Evolutionary conservation across 768 basidiomycete genomes (phyloP), one percentile per base, ranked within the genome.

Genomic region (Mycena galopus): DNA sequence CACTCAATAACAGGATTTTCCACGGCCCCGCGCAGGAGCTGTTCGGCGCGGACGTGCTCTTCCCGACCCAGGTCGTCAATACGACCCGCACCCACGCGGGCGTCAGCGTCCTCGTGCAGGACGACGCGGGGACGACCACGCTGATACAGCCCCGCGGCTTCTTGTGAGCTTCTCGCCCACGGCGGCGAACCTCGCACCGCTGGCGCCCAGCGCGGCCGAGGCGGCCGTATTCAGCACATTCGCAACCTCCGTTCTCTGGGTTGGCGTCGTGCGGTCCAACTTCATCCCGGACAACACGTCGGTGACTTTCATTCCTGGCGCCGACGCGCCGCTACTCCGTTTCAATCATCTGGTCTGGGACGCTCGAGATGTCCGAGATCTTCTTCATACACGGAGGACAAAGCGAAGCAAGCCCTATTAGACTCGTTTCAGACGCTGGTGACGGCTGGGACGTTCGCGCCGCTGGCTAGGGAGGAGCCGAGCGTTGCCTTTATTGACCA

Each of bases 11-110:
- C 51, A 53, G 51, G 25, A 53, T 53, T 12, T 25, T 53, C 25
- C 27, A 53, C 51, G 51, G 51, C 51, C 51, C 25, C 51, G 51
- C 51, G 51, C 51, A 53, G 51, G 51, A 53, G 51, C n/a, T 55
- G n/a, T 29, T 55, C 53, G 53, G 53, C 53, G 53, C 27, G 17
- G 53, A 55, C 53, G 53, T 55, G 29, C 53, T 1, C 53, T 55
- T 55, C 53, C 30, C 53, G 53, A 55, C 27, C 53, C 53, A 55
- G 29, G 53, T 55, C n/a, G 29, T 55, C 53, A 55, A 55, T 29
- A 29, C 53, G 53, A 55, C 12, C 29, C 53, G 53, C 27, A 17
- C 27, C 29, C 27, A 55, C 9, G 25, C 53, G 27, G 53, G 53
- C 19, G 53, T 55, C 53, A 55, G 53, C 53, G 53, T 55, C 53